Percentiles rank a stretch among this genome's conserved stretches.
Conservation (phyloP, 768 basidiomycete species). For the Dacryopinax primogenitus region DNA sequence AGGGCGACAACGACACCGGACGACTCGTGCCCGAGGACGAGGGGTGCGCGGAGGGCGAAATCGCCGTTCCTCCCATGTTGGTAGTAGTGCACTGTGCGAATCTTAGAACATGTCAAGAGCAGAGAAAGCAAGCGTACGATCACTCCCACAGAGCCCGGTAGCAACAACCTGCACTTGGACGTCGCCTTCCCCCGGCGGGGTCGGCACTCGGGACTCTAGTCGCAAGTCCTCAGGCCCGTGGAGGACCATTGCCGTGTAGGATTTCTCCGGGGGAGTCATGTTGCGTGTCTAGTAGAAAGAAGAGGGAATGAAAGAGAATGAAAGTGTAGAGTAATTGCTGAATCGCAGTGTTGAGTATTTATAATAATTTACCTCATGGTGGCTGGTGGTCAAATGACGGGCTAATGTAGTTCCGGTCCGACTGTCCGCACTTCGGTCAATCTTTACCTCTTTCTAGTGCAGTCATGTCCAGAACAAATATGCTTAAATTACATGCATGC, state of each 20-base stretch:
- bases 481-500: too few species aligned
- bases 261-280: constrained; percentile 34
- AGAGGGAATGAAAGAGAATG: constrained; percentile 4
- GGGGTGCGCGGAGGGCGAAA: constrained; percentile 71
- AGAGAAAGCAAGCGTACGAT: constrained; percentile 23
- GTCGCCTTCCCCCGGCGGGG: constrained; percentile 56
- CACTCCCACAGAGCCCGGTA: constrained; percentile 77
- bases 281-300: constrained; percentile 11
- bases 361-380: too few species aligned
- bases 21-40: constrained; percentile 89
- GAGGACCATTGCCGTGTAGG: constrained; percentile 65
- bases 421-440: neutral
- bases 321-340: too few species aligned
- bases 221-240: constrained; percentile 74
- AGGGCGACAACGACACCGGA: constrained; percentile 80
- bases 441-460: neutral
- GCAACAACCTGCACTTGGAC: constrained; percentile 67
- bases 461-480: too few species aligned
- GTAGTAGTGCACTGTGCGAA: constrained; percentile 71
- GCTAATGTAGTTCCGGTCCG: constrained; percentile 2
- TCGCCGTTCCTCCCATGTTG: constrained; percentile 80
- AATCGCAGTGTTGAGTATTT: too few species aligned
- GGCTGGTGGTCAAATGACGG: constrained; percentile 3
- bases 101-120: neutral
- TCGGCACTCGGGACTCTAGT: constrained; percentile 57